Conservation (phyloP, 345 rosid genomes). For the Eucalyptus cloeziana region DNA sequence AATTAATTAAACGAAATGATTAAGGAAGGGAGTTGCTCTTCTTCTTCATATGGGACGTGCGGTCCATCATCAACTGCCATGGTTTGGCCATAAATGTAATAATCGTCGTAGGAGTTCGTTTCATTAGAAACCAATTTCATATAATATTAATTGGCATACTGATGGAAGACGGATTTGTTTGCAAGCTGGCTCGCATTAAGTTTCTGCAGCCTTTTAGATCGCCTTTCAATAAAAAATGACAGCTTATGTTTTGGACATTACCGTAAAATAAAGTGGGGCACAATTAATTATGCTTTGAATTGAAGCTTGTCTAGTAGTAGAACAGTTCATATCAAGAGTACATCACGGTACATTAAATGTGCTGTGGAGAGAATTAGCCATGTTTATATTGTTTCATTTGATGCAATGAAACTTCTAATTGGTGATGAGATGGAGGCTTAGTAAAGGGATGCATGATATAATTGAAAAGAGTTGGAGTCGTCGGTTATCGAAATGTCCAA, state of each 20-base stretch:
- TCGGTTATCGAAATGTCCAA: background rate
- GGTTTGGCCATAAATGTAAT: background rate
- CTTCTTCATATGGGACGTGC: background rate
- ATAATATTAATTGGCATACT: background rate
- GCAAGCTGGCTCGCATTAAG: background rate
- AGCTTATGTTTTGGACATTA: background rate
- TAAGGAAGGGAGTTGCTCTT: too few relatives aligned
- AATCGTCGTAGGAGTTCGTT: background rate
- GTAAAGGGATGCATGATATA: background rate
- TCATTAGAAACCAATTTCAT: background rate
- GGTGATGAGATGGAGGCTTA: background rate
- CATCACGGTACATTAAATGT: background rate
- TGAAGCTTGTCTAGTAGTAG: background rate
- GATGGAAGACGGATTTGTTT: background rate
- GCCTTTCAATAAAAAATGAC: background rate
- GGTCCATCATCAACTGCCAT: background rate
- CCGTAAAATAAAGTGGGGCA: background rate
- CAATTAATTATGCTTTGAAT: background rate
- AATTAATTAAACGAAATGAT: too few relatives aligned
- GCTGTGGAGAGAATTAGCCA: background rate
- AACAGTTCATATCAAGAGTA: background rate
- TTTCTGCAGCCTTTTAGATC: background rate
- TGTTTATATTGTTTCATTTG: background rate
- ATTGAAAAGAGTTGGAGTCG: background rate
- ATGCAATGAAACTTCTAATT: background rate